Evolutionary conservation across 73 alveolate genomes (phyloP).

Genomic region (Tetrahymena elliotti): DNA sequence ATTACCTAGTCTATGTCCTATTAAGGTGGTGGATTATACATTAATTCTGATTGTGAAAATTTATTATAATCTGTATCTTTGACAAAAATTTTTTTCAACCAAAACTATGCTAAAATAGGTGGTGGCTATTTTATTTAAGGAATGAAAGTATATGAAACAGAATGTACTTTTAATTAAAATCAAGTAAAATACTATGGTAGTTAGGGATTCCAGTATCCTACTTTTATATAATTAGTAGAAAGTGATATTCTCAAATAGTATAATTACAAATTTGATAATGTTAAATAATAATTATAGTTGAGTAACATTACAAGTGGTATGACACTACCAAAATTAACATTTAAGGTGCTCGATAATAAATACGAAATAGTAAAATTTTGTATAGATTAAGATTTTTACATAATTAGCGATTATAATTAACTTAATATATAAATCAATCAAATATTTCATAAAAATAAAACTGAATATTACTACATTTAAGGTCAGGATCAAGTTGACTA

Average conservation of each 20-base stretch:
- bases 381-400: background rate
- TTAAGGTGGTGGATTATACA: background rate
- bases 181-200: background rate
- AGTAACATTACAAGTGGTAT: background rate
- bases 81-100: background rate
- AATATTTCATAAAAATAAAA: background rate
- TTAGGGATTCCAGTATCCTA: background rate
- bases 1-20: background rate
- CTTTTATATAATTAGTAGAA: background rate
- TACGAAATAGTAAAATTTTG: background rate
- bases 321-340: background rate
- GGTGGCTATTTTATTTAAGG: background rate
- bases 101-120: background rate
- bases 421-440: background rate
- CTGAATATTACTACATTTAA: background rate
- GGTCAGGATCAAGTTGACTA: background rate
- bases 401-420: background rate
- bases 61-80: too few species aligned
- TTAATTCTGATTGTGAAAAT: background rate
- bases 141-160: background rate
- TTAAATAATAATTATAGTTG: background rate
- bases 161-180: background rate
- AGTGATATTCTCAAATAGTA: background rate
- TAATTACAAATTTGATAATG: background rate
- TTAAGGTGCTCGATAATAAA: background rate